Evolutionary conservation across 331 rosid species (phyloP), one percentile per base, ranked within the genome.

Genomic region (Prunus yedoensis): DNA sequence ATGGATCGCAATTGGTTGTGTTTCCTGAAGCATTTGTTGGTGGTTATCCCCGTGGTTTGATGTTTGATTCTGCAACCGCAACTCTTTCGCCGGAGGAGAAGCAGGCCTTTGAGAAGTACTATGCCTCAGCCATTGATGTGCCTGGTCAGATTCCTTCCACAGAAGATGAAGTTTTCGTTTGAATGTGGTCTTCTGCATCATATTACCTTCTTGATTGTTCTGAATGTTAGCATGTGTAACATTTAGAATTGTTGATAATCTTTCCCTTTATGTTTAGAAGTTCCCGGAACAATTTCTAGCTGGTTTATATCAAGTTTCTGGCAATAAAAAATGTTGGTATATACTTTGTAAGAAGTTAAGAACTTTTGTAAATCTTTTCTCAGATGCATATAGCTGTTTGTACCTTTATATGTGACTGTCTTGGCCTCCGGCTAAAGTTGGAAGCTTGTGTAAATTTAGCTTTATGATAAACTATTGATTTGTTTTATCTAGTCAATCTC

Each of bases 1-100:
- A 72, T 43, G 76, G 76, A 5, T 72, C 76, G 38, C 76, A 72
- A 58, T 10, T 72, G 23, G 67, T 72, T 72, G 76, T 72, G 41
- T 72, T 72, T n/a, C 76, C 76, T 20, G 76, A 72, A 59, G 76
- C 76, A 3, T 72, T 57, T 57, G 56, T 72, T 58, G 68, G 76
- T 41, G 76, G 76, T 15, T 72, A 72, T 59, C 76, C 76, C 15
- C 68, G 62, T 9, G 49, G 76, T 41, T 65, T 57, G 76, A 15
- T 58, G 76, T 72, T 72, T 23, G 20, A 72, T 72, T 65, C 76
- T 16, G 23, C 47, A 53, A 15, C 30, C 1, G 76, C 47, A 4
- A 21, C 30, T 46, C 75, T 51, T 53, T 70, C 45, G 3, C 4
- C 15, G 20, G 43, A 53, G 43, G 16, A 53, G 8, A 54, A 53